A percentile compares a stretch with the other conserved stretches of the same genome.
Conservation (phyloP, 352 stramenopile genomes). For the Phytophthora pseudosyringae region DNA sequence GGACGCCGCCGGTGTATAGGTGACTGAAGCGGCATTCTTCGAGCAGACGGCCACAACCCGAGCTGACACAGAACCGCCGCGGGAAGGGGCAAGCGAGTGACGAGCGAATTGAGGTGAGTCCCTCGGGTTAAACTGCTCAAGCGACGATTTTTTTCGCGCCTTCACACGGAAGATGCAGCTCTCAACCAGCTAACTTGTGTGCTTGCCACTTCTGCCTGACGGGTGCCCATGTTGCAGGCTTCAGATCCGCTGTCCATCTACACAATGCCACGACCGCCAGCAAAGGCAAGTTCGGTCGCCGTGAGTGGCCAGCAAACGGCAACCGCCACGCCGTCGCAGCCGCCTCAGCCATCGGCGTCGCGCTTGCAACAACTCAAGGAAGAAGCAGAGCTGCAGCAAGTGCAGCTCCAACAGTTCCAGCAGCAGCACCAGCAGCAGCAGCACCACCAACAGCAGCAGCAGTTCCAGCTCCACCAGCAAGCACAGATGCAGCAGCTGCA, state of each 20-base stretch:
- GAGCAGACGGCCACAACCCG: slow-evolving; percentile 41
- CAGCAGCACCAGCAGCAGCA: slow-evolving; percentile 43
- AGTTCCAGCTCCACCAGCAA: slow-evolving; percentile 39
- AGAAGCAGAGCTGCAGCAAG: background rate
- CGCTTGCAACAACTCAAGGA: slow-evolving; percentile 11
- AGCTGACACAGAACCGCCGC: slow-evolving; percentile 38
- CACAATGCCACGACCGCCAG: slow-evolving; percentile 37
- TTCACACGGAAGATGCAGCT: slow-evolving; percentile 15
- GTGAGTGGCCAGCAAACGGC: slow-evolving; percentile 25
- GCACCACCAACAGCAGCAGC: slow-evolving; percentile 36
- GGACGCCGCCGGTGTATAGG: slow-evolving; percentile 45
- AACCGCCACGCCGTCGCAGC: slow-evolving; percentile 1
- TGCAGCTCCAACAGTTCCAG: slow-evolving; percentile 38
- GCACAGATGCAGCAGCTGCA: slow-evolving; percentile 39
- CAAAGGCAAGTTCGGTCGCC: slow-evolving; percentile 22
- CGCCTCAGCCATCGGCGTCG: slow-evolving; percentile 21
- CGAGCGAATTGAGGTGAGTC: slow-evolving; percentile 26
- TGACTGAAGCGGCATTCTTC: slow-evolving; percentile 52
- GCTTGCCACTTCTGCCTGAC: background rate
- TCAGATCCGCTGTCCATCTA: slow-evolving; percentile 13
- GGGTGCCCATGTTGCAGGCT: slow-evolving; percentile 19
- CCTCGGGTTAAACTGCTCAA: slow-evolving; percentile 2
- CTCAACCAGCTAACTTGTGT: slow-evolving; percentile 23
- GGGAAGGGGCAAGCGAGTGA: slow-evolving; percentile 33
- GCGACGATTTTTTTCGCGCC: slow-evolving; percentile 23